phyloP scores from a whole-genome alignment of 169 alveolate genomes.

The Toxoplasma gondii region DNA sequence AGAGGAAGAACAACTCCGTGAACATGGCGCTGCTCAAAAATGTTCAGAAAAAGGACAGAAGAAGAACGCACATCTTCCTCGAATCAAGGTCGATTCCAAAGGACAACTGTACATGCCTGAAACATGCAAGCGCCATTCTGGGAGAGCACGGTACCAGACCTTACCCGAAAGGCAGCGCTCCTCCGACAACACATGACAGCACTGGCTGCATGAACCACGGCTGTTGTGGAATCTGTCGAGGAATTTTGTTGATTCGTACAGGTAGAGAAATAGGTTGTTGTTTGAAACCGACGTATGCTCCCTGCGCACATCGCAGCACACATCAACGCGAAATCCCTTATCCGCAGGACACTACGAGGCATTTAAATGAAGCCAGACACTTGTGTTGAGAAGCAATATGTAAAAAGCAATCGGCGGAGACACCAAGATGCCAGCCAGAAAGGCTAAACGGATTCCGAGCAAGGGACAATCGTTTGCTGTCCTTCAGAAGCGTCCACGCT shows the following conservation, averaged over 20 bases:
- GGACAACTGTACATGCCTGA: neutral
- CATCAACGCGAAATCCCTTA: neutral
- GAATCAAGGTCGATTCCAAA: neutral
- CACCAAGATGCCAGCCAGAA: neutral
- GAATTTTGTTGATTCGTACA: slow-evolving; percentile 86
- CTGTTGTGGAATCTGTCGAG: slow-evolving; percentile 84
- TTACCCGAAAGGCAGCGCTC: slow-evolving; percentile 82
- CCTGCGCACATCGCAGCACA: slow-evolving; percentile 40
- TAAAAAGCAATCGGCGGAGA: neutral
- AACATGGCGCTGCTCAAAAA: slow-evolving; percentile 72
- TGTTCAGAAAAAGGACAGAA: neutral
- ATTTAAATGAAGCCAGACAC: neutral
- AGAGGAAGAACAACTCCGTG: slow-evolving; percentile 79
- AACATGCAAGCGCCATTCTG: neutral
- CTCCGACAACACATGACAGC: slow-evolving; percentile 79
- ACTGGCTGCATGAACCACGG: slow-evolving; percentile 81
- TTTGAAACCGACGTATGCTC: slow-evolving; percentile 82
- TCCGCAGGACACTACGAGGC: neutral
- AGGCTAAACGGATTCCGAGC: too few species aligned
- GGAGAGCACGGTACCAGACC: neutral
- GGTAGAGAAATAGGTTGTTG: slow-evolving; percentile 82
- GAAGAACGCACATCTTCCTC: neutral
- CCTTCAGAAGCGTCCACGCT: too few species aligned
- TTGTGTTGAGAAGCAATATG: neutral
- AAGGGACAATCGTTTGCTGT: too few species aligned